Evolutionary conservation across 768 basidiomycete species (phyloP).

Genomic region (Rossbeevera mucosa): DNA sequence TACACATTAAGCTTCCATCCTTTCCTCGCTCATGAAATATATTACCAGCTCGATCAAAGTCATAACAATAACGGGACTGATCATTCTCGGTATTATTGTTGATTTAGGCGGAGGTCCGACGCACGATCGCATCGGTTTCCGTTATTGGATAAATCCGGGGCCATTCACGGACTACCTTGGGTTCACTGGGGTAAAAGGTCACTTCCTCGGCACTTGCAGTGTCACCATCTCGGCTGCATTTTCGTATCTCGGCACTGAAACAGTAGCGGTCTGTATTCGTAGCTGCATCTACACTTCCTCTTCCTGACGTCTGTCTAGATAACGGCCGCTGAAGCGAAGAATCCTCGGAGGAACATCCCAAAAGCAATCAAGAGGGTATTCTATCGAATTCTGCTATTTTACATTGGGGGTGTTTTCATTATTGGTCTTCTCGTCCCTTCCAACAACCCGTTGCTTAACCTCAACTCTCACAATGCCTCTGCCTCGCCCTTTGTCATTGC

Average conservation of each 20-base stretch:
- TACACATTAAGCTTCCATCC: background rate
- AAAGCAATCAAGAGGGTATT: constrained; percentile 44
- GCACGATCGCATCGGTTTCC: constrained; percentile 44
- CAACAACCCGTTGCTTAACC: constrained; percentile 39
- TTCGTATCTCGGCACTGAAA: constrained; percentile 56
- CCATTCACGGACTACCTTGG: constrained; percentile 44
- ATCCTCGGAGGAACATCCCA: constrained; percentile 42
- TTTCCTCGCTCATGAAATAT: background rate
- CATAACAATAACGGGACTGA: constrained; percentile 38
- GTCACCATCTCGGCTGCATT: constrained; percentile 58
- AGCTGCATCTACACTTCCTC: background rate
- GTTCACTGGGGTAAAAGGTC: constrained; percentile 42
- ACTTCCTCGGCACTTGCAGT: constrained; percentile 49
- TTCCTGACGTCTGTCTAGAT: constrained; percentile 21
- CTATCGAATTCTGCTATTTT: constrained; percentile 35
- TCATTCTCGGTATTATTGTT: constrained; percentile 41
- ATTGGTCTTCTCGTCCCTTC: constrained; percentile 50
- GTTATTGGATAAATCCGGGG: constrained; percentile 49
- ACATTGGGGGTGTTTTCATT: constrained; percentile 40
- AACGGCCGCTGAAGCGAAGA: constrained; percentile 46
- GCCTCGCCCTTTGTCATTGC: constrained; percentile 58
- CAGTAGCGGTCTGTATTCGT: constrained; percentile 34
- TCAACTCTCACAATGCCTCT: constrained; percentile 37
- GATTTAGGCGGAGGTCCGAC: constrained; percentile 52
- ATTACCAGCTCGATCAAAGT: constrained; percentile 45